These are phyloP conservation scores for Moelleriella libera DNA, from an alignment of 2,329 filamentous ascomycete genomes.

Conservation along the genomic window DNA sequence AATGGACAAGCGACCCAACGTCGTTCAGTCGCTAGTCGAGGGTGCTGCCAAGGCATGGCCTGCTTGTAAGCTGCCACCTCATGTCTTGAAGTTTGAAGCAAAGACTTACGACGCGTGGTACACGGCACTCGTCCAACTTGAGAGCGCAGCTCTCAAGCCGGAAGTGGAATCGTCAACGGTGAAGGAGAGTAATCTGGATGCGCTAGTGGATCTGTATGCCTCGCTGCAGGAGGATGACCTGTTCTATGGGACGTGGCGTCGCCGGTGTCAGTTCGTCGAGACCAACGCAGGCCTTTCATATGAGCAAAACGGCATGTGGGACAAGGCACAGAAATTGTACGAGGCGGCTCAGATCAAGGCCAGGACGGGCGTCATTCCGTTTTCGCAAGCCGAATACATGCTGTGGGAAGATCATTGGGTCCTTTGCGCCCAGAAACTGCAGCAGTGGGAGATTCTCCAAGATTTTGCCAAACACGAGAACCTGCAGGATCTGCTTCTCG, in stretches of 20 bases:
- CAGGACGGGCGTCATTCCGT: constrained; percentile 86
- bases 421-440: constrained; percentile 90
- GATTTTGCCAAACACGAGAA: constrained; percentile 99
- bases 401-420: constrained; percentile 99
- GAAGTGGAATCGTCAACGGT: constrained; percentile 72
- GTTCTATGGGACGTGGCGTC: constrained; percentile 94
- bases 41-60: constrained; percentile 75
- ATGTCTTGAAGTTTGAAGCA: constrained; percentile 89
- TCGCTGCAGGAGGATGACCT: constrained; percentile 88
- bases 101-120: constrained; percentile 97
- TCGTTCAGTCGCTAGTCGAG: constrained; percentile 82
- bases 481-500: constrained; percentile 86
- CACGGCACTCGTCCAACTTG: constrained; percentile 77
- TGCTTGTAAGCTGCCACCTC: constrained; percentile 82
- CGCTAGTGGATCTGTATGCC: constrained; percentile 85
- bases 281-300: constrained; percentile 95
- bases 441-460: constrained; percentile 96
- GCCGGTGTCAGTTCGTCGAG: constrained; percentile 90
- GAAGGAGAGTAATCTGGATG: constrained; percentile 89
- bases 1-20: constrained; percentile 88
- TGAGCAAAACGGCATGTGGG: constrained; percentile 98
- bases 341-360: constrained; percentile 96
- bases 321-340: constrained; percentile 94
- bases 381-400: constrained; percentile 95
- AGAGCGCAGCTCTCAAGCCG: constrained; percentile 75